Percentiles rank a stretch among this genome's conserved stretches.
Evolutionary conservation across 192 early-diverging fungal genomes (phyloP).

Genomic region (Coemansia sp.): DNA sequence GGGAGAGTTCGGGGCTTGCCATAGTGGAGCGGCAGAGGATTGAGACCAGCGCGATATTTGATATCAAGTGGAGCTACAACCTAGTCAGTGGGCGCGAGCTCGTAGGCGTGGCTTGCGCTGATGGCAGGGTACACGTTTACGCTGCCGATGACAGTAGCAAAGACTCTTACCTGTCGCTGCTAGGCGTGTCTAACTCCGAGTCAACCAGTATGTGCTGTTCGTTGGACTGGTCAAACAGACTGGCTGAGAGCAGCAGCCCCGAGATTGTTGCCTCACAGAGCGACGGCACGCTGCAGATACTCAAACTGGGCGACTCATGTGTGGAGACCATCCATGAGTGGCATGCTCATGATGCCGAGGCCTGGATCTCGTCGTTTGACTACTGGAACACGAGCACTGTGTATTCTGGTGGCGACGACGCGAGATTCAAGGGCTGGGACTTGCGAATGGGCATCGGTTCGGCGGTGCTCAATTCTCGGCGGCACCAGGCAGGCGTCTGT

Average conservation of each 20-base stretch:
- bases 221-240: constrained; percentile 83
- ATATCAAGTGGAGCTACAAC: constrained; percentile 72
- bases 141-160: constrained; percentile 35
- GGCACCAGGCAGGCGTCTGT: constrained; percentile 88
- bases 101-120: constrained; percentile 62
- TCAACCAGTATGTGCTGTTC: constrained; percentile 74
- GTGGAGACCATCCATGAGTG: constrained; percentile 54
- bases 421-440: constrained; percentile 87
- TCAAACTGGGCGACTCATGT: constrained; percentile 51
- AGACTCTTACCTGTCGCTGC: constrained; percentile 21
- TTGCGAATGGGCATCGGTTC: constrained; percentile 46
- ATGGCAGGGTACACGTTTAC: constrained; percentile 59
- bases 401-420: constrained; percentile 84
- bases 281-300: constrained; percentile 65
- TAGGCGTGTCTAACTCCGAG: constrained; percentile 43
- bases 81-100: constrained; percentile 48
- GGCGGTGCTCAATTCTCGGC: constrained; percentile 63
- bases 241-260: not conserved
- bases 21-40: constrained; percentile 55
- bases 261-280: constrained; percentile 71
- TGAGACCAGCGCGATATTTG: constrained; percentile 65
- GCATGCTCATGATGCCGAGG: constrained; percentile 86
- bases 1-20: constrained; percentile 10
- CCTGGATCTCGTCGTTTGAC: constrained; percentile 92
- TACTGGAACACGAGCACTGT: constrained; percentile 70